Base-by-base conservation (phyloP, 2,329 filamentous ascomycete genomes). In the Paraphaeosphaeria sporulosa region DNA sequence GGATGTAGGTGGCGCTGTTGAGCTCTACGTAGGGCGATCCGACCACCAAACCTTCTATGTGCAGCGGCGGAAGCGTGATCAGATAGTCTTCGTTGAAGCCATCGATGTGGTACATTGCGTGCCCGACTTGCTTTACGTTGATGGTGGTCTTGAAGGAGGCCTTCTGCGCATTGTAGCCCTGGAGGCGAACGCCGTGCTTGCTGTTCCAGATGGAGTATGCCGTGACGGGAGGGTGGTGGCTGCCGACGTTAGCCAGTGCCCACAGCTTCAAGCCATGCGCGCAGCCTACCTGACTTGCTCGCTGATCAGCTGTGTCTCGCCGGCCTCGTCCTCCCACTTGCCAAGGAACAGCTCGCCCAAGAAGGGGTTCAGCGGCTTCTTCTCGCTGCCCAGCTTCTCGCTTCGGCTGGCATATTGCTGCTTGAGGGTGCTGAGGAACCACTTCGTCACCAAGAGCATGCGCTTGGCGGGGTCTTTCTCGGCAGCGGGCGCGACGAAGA, bases 301-400 rank as follows among this genome's bases (percentile, higher is more conserved):
- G 73, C 93, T 96, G 71, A 97, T 86, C 66, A 99, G 85, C 69
- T 90, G 87, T 30, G 95, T 98, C 50, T 89, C 90, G 59, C 94
- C 94, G 55, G 88, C 87, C 49, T 87, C 85, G 73, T 96, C 92
- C 60, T 90, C 87, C 95, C 95, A 99, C 71, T 89, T 90, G 25
- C 94, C 95, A 30, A 98, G 80, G 80, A 97, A 98, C 36, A 98
- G 86, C 82, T 99, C 94, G 58, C 94, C 94, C 38, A 99, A 81
- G 81, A 99, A 98, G 0, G 95, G 95, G 75, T 99, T 98, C 61
- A 99, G 82, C 2, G 94, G 94, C 84, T 98, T 99, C 88, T 98
- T 98, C 84, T 97, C 94, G 73, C 93, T 95, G 52, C 93, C 93
- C 65, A 89, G 79, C 76, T 89, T 89, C 76, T 97, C 94, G 75